These are phyloP conservation scores for Gracilaria gracilis DNA, from an alignment of 23 red algal species.

Conservation along the genomic window DNA sequence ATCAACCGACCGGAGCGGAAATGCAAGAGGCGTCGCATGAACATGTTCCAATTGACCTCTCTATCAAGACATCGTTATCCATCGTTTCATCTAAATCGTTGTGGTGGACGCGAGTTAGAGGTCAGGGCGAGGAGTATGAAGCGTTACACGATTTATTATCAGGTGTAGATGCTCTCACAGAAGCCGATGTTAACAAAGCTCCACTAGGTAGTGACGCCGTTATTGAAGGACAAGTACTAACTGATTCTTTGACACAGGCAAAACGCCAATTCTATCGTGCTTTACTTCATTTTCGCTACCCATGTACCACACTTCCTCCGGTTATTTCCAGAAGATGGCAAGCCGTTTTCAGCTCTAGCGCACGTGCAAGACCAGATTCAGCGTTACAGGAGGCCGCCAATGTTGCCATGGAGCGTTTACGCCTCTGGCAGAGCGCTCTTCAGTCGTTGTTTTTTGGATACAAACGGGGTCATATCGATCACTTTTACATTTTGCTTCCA, in stretches of 20 bases:
- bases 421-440: conserved; percentile 62
- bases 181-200: neutral
- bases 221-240: neutral
- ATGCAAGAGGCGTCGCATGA: neutral
- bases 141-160: conserved; percentile 35
- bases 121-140: conserved; percentile 41
- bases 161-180: neutral
- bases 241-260: conserved; percentile 9
- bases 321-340: conserved; percentile 47
- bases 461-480: conserved; percentile 26
- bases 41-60: conserved; percentile 44
- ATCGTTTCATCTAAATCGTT: conserved; percentile 36
- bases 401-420: conserved; percentile 55
- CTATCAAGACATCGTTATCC: conserved; percentile 31
- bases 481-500: conserved; percentile 62
- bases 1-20: neutral
- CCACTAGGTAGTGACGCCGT: conserved; percentile 5
- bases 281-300: conserved; percentile 67
- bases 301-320: conserved; percentile 26
- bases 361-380: conserved; percentile 6
- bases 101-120: conserved; percentile 28
- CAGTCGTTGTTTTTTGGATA: conserved; percentile 66
- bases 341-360: conserved; percentile 8
- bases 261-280: conserved; percentile 42
- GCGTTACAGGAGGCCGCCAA: conserved; percentile 6